Base-by-base conservation (phyloP, 345 rosid genomes). In the Arabidopsis arenosa region DNA sequence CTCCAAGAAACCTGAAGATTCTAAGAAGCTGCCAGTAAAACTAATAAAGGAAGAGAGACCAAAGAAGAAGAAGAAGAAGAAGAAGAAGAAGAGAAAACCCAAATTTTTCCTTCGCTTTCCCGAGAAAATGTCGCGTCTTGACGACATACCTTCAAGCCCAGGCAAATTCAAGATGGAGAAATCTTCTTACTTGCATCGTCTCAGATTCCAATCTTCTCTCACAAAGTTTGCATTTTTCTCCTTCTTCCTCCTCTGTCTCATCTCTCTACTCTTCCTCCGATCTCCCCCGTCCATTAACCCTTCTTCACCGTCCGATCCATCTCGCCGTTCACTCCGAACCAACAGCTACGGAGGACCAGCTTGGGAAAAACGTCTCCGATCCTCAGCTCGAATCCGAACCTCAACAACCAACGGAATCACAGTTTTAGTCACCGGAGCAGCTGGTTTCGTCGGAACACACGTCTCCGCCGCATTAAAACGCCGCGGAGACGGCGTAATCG, bases 151-250 rank as follows among this genome's bases (percentile, higher is more conserved):
- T 8, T 91, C 97, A 40, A 91, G 97, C 37, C 93, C 96, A 2
- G 98, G 96, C 43, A 93, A 93, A 70, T 91, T 93, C 93, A 93
- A 93, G 91, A 91, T 93, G 88, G 98, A 93, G 21, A 93, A 90
- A 80, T 86, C 96, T 7, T 80, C 93, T 0, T 89, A 85, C 79
- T 47, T 80, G 2, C 76, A 78, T 70, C 85, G 93, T 13, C 40
- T 83, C 64, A 78, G 96, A 72, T 86, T 90, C 84, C 98, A 92
- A 69, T 86, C 91, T 2, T 88, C 94, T 3, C 75, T 84, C n/a
- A 85, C 85, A 26, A 94, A 92, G 68, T 91, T 92, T 71, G 83
- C 93, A 79, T 89, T 94, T 64, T 85, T 96, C 95, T 88, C 97
- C 65, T 80, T 92, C 64, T 69, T 92, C 86, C 86, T 88, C 86